Conservation (phyloP, 352 stramenopile species). For the Phytophthora meadii region DNA sequence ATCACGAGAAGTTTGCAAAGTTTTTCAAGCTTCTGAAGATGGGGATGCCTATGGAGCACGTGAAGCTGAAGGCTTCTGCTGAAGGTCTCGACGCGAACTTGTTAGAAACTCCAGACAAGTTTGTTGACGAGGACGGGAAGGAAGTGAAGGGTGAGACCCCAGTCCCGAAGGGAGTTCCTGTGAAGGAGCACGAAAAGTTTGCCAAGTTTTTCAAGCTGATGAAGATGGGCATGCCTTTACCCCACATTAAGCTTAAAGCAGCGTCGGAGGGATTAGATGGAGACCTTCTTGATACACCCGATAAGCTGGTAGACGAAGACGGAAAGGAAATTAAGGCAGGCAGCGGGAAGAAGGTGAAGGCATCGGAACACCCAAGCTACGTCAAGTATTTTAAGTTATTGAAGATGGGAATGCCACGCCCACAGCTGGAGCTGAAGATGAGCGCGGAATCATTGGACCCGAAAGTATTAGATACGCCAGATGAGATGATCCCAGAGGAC, state of each 20-base stretch:
- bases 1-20: slow-evolving; percentile 93
- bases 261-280: slow-evolving; percentile 66
- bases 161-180: slow-evolving; percentile 39
- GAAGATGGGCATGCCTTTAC: slow-evolving; percentile 84
- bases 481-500: slow-evolving; percentile 71
- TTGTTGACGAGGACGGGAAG: slow-evolving; percentile 66
- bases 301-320: slow-evolving; percentile 61
- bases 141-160: slow-evolving; percentile 33
- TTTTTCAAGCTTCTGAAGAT: slow-evolving; percentile 96
- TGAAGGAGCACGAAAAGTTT: slow-evolving; percentile 72
- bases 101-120: slow-evolving; percentile 64
- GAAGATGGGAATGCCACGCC: slow-evolving; percentile 94
- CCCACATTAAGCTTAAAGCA: slow-evolving; percentile 92
- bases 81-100: slow-evolving; percentile 65
- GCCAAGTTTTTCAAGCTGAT: slow-evolving; percentile 96
- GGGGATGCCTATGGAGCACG: slow-evolving; percentile 85
- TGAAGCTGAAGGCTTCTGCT: slow-evolving; percentile 85
- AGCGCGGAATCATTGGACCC: slow-evolving; percentile 90
- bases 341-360: slow-evolving; percentile 50
- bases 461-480: slow-evolving; percentile 87
- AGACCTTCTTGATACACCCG: slow-evolving; percentile 68
- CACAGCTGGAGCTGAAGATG: slow-evolving; percentile 94
- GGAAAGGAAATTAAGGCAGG: slow-evolving; percentile 50
- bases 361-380: slow-evolving; percentile 89
- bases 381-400: slow-evolving; percentile 97